A percentile compares a stretch with the other conserved stretches of the same genome.
These are phyloP conservation scores for Infundibulicybe gibba DNA, from an alignment of 768 basidiomycete species.

Conservation along the genomic window DNA sequence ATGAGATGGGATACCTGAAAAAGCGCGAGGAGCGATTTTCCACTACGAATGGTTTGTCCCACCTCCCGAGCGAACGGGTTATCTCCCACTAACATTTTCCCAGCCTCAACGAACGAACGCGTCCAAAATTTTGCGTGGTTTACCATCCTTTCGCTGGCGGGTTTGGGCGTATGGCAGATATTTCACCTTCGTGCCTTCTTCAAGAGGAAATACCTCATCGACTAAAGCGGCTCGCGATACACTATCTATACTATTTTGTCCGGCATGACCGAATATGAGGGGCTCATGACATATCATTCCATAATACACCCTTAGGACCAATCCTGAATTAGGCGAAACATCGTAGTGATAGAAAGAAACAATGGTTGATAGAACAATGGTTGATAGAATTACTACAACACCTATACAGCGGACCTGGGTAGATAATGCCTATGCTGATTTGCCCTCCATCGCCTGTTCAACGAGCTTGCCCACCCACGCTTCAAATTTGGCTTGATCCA, in stretches of 20 bases:
- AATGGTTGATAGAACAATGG: no score
- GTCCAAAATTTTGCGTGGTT: slow-evolving; percentile 94
- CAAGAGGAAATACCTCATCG: slow-evolving; percentile 93
- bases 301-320: no score
- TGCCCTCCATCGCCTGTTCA: slow-evolving; percentile 70
- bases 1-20: slow-evolving; percentile 92
- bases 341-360: no score
- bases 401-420: no score
- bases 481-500: slow-evolving; percentile 76
- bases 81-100: slow-evolving; percentile 1
- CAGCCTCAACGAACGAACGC: slow-evolving; percentile 88
- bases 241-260: neutral
- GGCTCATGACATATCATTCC: slow-evolving; percentile 1
- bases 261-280: neutral
- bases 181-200: slow-evolving; percentile 93
- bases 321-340: no score
- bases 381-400: no score
- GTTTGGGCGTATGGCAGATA: slow-evolving; percentile 91
- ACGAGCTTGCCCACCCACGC: slow-evolving; percentile 76
- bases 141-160: slow-evolving; percentile 73
- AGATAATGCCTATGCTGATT: slow-evolving; percentile 30
- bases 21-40: slow-evolving; percentile 86
- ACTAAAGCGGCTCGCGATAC: slow-evolving; percentile 33
- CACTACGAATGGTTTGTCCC: slow-evolving; percentile 81
- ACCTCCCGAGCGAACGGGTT: neutral